Conservation (phyloP, 2,329 filamentous ascomycete species). For the Diatrype stigma region DNA sequence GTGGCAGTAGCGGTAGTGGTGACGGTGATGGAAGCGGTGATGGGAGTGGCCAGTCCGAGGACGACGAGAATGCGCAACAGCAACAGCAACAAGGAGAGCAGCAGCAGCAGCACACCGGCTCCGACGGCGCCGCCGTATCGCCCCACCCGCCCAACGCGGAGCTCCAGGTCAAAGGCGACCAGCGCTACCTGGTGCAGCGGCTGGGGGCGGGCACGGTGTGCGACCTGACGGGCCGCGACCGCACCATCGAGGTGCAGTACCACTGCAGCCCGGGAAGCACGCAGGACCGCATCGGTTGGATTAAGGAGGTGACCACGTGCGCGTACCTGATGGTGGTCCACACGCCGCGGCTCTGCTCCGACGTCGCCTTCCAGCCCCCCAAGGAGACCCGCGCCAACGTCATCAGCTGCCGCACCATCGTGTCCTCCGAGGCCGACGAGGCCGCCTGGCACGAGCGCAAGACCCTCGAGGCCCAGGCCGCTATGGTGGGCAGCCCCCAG, state of each 20-base stretch:
- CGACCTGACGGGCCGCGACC: constrained; percentile 76
- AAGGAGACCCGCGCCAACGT: constrained; percentile 71
- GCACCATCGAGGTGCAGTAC: constrained; percentile 80
- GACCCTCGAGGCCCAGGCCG: constrained; percentile 34
- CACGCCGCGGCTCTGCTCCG: constrained; percentile 81
- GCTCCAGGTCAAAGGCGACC: constrained; percentile 77
- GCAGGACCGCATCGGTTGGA: constrained; percentile 77
- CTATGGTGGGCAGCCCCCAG: constrained; percentile 29
- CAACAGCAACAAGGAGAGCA: constrained; percentile 12
- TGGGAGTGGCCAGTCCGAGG: constrained; percentile 11
- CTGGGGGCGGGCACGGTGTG: constrained; percentile 77
- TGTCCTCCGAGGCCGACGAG: constrained; percentile 49
- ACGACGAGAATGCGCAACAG: not conserved
- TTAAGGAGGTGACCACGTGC: constrained; percentile 89
- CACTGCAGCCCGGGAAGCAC: constrained; percentile 73
- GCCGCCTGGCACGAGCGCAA: constrained; percentile 33
- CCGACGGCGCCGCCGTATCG: constrained; percentile 7
- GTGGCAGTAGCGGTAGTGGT: too few species aligned
- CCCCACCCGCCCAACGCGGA: constrained; percentile 49
- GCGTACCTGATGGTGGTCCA: constrained; percentile 91
- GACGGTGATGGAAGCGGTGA: too few species aligned
- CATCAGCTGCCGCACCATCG: constrained; percentile 72
- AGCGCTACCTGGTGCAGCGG: constrained; percentile 79
- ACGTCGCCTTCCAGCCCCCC: constrained; percentile 80
- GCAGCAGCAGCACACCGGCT: constrained; percentile 2